Conservation (phyloP, 495 filamentous ascomycete species). For the Penicillium pulvis region DNA sequence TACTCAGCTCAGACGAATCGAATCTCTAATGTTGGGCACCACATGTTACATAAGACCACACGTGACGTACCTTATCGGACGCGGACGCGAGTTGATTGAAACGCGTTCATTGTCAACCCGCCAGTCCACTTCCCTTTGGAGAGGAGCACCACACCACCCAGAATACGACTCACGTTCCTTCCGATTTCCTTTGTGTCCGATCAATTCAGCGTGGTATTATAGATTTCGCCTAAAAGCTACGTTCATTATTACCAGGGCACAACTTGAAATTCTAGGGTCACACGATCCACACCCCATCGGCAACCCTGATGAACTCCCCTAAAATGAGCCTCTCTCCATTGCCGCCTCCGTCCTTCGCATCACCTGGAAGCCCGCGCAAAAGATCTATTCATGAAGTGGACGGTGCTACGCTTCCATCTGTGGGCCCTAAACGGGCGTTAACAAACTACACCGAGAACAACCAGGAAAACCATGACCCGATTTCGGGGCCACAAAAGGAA, state of each 20-base stretch:
- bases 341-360: conserved; percentile 18
- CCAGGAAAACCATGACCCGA: conserved; percentile 34
- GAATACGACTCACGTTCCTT: not conserved
- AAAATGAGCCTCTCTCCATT: conserved; percentile 23
- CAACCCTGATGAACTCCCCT: conserved; percentile 11
- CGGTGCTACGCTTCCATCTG: conserved; percentile 19
- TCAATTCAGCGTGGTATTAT: not conserved
- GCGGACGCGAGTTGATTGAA: conserved; percentile 29
- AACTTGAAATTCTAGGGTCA: not conserved
- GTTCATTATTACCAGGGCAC: not conserved
- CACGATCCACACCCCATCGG: not conserved
- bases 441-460: conserved; percentile 18
- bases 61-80: conserved; percentile 30
- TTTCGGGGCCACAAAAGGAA: not conserved
- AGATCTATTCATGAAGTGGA: conserved; percentile 37
- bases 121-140: conserved; percentile 11
- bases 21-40: not conserved
- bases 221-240: not conserved
- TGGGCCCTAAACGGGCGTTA: conserved; percentile 20
- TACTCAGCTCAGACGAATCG: not conserved
- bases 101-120: conserved; percentile 24
- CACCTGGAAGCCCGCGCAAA: conserved; percentile 28
- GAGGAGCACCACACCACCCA: conserved; percentile 4
- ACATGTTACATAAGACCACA: conserved; percentile 19
- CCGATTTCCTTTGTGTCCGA: not conserved